Evolutionary conservation across 208 protist species (phyloP), one percentile per base, ranked within the genome.

Genomic region (Trypanosoma platydactyli): DNA sequence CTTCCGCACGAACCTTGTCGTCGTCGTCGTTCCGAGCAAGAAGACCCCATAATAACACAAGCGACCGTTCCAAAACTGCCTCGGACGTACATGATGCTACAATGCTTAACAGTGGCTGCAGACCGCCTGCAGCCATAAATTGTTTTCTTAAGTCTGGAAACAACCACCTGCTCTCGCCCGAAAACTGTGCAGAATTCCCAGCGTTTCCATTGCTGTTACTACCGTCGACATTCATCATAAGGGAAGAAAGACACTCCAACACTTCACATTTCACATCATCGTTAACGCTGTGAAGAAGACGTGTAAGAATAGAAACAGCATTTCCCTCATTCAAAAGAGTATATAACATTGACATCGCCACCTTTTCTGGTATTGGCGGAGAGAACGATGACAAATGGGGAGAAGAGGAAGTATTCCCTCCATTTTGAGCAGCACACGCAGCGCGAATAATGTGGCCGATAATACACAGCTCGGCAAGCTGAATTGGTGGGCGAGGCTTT

Each of bases 181-280:
- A 44, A 64, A 33, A 62, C 24, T 76, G 64, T 3, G 5, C 20
- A 35, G 9, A 41, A 44, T 30, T 48, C 15, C 4, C 50, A 11
- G 74, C 81, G 30, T 40, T 62, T 41, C 50, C 61, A 5, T 12
- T 48, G 44, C 42, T 63, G 22, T 11, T 56, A 45, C 38, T 42
- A 51, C 27, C 40, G 25, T 7, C 41, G 49, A 65, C 66, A 38
- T 33, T 68, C 53, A 80, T 87, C 16, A 92, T 76, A 16, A 96
- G 74, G 25, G 85, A 79, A 22, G 80, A 86, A 16, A 97, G 67
- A 30, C 71, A 89, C 64, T 92, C 83, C 15, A 94, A 71, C 29
- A 81, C 88, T 62, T 94, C 93, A 67, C 83, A 91, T 73, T 96
- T 97, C 13, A 97, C 83, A 46, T 94, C 84, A 50, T 97, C 91